These are phyloP conservation scores for Wickerhamiella parazyma DNA, from an alignment of 805 yeast species.

Conservation along the genomic window DNA sequence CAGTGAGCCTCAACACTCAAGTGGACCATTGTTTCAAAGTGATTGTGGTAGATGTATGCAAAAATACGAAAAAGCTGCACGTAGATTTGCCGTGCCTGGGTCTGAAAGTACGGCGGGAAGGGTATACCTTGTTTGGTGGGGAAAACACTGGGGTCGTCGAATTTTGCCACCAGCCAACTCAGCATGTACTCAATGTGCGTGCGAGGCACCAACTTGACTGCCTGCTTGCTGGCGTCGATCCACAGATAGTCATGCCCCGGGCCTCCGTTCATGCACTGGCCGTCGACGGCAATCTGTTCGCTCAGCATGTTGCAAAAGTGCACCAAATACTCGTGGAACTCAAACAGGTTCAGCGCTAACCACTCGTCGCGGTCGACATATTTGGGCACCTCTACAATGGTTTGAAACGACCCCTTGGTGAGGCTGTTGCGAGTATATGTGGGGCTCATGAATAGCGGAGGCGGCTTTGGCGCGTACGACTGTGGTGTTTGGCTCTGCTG, in stretches of 20 bases:
- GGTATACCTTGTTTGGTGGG: conserved; percentile 85
- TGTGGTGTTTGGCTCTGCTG: too few relatives aligned
- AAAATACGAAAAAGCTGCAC: conserved; percentile 90
- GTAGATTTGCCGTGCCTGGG: conserved; percentile 74
- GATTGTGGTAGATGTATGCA: conserved; percentile 90
- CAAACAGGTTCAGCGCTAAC: conserved; percentile 88
- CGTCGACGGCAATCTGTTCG: conserved; percentile 81
- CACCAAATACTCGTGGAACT: conserved; percentile 69
- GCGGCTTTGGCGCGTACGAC: conserved; percentile 9
- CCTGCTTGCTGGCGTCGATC: conserved; percentile 70
- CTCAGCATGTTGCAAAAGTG: conserved; percentile 84
- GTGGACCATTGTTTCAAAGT: conserved; percentile 87
- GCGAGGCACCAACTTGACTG: conserved; percentile 77
- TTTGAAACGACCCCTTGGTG: conserved; percentile 91
- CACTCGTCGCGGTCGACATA: conserved; percentile 92
- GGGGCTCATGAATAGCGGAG: conserved; percentile 69
- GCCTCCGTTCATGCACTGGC: conserved; percentile 90
- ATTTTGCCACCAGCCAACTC: conserved; percentile 76
- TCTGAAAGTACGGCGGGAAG: conserved; percentile 72
- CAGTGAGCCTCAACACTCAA: conserved; percentile 90
- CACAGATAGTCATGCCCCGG: conserved; percentile 82
- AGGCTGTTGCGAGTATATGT: conserved; percentile 89
- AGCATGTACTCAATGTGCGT: conserved; percentile 87
- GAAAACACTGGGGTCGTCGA: conserved; percentile 78
- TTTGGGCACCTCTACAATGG: conserved; percentile 88